phyloP scores from a whole-genome alignment of 2,329 filamentous ascomycete species.

The Fusarium denticulatum region DNA sequence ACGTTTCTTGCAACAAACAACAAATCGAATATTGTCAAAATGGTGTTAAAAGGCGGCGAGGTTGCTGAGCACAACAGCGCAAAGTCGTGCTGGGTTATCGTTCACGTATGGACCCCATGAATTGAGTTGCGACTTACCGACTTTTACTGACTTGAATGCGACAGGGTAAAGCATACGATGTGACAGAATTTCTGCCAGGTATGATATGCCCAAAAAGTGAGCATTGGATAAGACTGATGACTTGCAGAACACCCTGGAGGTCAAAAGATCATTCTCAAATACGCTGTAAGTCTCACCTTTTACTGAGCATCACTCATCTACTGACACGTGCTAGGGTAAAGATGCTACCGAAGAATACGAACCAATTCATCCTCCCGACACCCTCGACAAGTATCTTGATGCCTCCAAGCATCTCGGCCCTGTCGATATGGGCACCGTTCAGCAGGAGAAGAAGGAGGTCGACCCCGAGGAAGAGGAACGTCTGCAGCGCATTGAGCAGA shows the following conservation, averaged over 20 bases:
- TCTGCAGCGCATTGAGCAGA: constrained; percentile 76
- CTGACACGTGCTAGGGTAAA: constrained; percentile 68
- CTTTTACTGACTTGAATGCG: constrained; percentile 28
- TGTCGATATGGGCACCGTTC: constrained; percentile 87
- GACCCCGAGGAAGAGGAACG: constrained; percentile 68
- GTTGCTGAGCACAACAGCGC: constrained; percentile 78
- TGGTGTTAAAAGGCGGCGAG: constrained; percentile 62
- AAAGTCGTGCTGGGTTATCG: constrained; percentile 91
- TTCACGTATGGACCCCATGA: constrained; percentile 67
- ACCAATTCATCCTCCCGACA: constrained; percentile 88
- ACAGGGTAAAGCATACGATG: constrained; percentile 84
- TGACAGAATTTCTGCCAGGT: constrained; percentile 87
- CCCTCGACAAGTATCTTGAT: constrained; percentile 85
- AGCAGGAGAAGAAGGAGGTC: constrained; percentile 76
- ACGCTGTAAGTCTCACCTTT: constrained; percentile 67
- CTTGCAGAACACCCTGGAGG: constrained; percentile 83
- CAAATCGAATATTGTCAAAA: constrained; percentile 35
- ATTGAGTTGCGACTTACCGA: not conserved
- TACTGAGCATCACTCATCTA: not conserved
- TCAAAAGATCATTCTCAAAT: constrained; percentile 93
- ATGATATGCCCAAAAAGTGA: constrained; percentile 30
- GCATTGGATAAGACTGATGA: constrained; percentile 5
- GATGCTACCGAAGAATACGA: constrained; percentile 94
- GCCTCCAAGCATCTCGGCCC: constrained; percentile 87
- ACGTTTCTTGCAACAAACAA: not conserved